Evolutionary conservation across 1,284 basidiomycete genomes (phyloP).

Genomic region (Boletus hoseneyae): DNA sequence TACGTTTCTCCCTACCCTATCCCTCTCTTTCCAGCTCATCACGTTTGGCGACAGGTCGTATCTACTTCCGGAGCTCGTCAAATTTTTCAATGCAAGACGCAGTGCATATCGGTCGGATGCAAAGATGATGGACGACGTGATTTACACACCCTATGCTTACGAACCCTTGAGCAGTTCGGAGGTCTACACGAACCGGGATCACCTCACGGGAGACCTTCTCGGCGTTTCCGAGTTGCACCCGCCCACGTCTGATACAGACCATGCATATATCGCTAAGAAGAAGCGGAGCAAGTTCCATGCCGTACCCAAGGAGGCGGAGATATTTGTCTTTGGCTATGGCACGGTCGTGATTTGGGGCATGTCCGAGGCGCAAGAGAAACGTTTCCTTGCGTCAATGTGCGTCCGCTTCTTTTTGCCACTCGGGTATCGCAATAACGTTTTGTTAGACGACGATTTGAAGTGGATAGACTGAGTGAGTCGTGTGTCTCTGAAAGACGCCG

Average conservation of each 20-base stretch:
- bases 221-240: constrained; percentile 64
- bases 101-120: constrained; percentile 82
- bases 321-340: constrained; percentile 93
- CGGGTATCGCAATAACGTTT: constrained; percentile 12
- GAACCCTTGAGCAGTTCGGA: constrained; percentile 40
- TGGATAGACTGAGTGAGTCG: constrained; percentile 74
- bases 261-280: constrained; percentile 37
- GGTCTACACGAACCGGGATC: constrained; percentile 20
- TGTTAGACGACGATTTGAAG: constrained; percentile 84
- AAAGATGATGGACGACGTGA: constrained; percentile 76
- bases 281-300: constrained; percentile 65
- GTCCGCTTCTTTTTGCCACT: constrained; percentile 32
- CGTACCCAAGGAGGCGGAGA: constrained; percentile 73
- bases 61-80: constrained; percentile 80
- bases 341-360: constrained; percentile 97
- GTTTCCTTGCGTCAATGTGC: constrained; percentile 85
- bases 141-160: constrained; percentile 82
- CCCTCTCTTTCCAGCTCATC: not conserved
- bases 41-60: constrained; percentile 61
- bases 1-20: constrained; percentile 36
- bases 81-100: constrained; percentile 83
- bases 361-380: constrained; percentile 87
- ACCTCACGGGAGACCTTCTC: constrained; percentile 61
- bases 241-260: constrained; percentile 29
- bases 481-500: constrained; percentile 1